A percentile compares a stretch with the other conserved stretches of the same genome.
Evolutionary conservation across 2,329 filamentous ascomycete genomes (phyloP).

Genomic region (Curvularia sp.): DNA sequence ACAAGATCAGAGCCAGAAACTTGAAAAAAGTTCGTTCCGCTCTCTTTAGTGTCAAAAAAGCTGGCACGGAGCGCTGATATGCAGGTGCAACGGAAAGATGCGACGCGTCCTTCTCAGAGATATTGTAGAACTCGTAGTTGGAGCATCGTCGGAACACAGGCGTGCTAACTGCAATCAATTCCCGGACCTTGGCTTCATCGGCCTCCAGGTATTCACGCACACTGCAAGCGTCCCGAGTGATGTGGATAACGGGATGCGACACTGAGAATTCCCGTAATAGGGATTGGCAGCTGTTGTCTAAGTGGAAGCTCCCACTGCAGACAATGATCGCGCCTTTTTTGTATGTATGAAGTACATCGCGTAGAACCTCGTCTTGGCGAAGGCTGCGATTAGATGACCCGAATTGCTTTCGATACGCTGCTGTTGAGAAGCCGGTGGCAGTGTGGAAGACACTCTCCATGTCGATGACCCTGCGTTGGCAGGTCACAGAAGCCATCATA

Average conservation of each 20-base stretch:
- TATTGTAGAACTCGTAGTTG: slow-evolving; percentile 79
- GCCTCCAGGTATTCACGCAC: slow-evolving; percentile 67
- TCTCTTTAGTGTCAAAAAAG: slow-evolving; percentile 71
- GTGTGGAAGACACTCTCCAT: slow-evolving; percentile 72
- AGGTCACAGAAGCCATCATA: slow-evolving; percentile 74
- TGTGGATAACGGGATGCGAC: slow-evolving; percentile 74
- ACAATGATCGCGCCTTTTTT: slow-evolving; percentile 70
- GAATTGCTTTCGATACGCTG: slow-evolving; percentile 67
- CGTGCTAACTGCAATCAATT: slow-evolving; percentile 64
- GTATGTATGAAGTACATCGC: slow-evolving; percentile 65
- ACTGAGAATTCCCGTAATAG: slow-evolving; percentile 68
- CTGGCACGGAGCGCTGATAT: slow-evolving; percentile 54
- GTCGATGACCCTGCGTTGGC: slow-evolving; percentile 72
- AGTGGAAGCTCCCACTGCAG: slow-evolving; percentile 68
- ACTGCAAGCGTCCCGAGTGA: slow-evolving; percentile 68
- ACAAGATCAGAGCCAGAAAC: slow-evolving; percentile 67
- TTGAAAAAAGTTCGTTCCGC: slow-evolving; percentile 73
- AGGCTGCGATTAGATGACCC: slow-evolving; percentile 68
- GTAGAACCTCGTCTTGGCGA: slow-evolving; percentile 68
- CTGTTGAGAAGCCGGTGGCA: slow-evolving; percentile 65
- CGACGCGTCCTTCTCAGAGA: slow-evolving; percentile 61
- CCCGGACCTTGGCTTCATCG: slow-evolving; percentile 62
- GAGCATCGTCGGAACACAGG: slow-evolving; percentile 69
- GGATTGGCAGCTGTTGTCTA: slow-evolving; percentile 67
- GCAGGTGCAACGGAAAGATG: slow-evolving; percentile 32